These are phyloP conservation scores for Rhododendron vialii DNA, from an alignment of 148 eudicot genomes.

Conservation along the genomic window DNA sequence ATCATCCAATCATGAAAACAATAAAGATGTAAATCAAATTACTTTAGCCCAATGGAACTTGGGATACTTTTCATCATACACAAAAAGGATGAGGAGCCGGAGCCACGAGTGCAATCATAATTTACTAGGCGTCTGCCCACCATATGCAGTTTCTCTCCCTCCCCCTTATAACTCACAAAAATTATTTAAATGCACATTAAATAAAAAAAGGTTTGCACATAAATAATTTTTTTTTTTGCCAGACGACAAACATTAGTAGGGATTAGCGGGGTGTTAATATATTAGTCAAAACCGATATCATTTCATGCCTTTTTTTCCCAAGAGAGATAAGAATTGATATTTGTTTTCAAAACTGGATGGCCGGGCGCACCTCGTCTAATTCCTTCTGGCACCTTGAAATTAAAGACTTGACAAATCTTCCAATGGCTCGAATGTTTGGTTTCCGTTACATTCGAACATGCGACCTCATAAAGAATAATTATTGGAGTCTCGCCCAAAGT, in stretches of 20 bases:
- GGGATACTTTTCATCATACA: neutral
- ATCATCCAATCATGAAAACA: neutral
- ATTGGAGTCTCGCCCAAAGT: neutral
- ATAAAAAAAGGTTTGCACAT: neutral
- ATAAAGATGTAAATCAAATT: neutral
- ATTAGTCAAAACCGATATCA: neutral
- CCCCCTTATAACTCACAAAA: neutral
- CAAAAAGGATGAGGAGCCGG: neutral
- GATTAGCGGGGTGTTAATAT: too few species aligned
- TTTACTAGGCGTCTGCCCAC: neutral
- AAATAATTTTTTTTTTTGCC: neutral
- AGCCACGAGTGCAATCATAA: neutral
- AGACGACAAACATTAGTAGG: too few species aligned
- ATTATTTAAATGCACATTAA: neutral
- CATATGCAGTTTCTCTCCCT: neutral
- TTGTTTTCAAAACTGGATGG: neutral
- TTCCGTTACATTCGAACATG: neutral
- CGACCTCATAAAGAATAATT: neutral
- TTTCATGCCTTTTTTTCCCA: neutral
- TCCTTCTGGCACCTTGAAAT: too few species aligned
- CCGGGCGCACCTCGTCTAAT: neutral
- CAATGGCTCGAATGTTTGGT: too few species aligned
- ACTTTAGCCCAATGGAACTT: neutral
- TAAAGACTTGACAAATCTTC: too few species aligned
- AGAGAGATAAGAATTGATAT: neutral